phyloP scores from a whole-genome alignment of 768 basidiomycete genomes.

The Dacryopinax primogenitus region DNA sequence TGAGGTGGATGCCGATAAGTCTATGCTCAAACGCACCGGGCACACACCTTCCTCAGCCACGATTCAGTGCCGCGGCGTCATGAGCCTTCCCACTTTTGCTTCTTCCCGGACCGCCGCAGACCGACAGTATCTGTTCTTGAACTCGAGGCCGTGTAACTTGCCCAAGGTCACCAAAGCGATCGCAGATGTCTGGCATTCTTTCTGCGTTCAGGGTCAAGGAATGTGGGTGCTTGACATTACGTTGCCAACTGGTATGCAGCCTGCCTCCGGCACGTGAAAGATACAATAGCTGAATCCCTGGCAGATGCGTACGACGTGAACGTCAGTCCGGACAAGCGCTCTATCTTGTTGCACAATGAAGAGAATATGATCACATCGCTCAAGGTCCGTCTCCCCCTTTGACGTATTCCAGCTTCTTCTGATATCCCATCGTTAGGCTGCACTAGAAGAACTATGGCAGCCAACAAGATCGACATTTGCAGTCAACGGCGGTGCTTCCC shows the following conservation, averaged over 20 bases:
- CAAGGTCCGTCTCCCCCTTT: slow-evolving; percentile 40
- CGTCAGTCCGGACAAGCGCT: slow-evolving; percentile 93
- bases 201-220: slow-evolving; percentile 62
- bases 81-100: slow-evolving; percentile 28
- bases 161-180: slow-evolving; percentile 74
- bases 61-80: not conserved
- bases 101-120: slow-evolving; percentile 68
- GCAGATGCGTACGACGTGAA: slow-evolving; percentile 81
- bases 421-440: slow-evolving; percentile 32
- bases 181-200: slow-evolving; percentile 84
- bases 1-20: slow-evolving; percentile 52
- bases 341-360: slow-evolving; percentile 83
- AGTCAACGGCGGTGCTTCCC: slow-evolving; percentile 26
- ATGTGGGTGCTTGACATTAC: slow-evolving; percentile 74
- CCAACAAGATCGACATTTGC: slow-evolving; percentile 62
- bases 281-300: not conserved
- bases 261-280: not conserved
- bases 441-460: slow-evolving; percentile 56
- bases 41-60: slow-evolving; percentile 10
- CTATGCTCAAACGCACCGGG: slow-evolving; percentile 35
- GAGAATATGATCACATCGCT: slow-evolving; percentile 60
- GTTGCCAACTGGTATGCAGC: slow-evolving; percentile 56
- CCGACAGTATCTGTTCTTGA: slow-evolving; percentile 85
- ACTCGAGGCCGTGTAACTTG: slow-evolving; percentile 75
- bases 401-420: not conserved